These are phyloP conservation scores for Globisporangium cederbergense DNA, from an alignment of 352 stramenopile species.

Conservation along the genomic window DNA sequence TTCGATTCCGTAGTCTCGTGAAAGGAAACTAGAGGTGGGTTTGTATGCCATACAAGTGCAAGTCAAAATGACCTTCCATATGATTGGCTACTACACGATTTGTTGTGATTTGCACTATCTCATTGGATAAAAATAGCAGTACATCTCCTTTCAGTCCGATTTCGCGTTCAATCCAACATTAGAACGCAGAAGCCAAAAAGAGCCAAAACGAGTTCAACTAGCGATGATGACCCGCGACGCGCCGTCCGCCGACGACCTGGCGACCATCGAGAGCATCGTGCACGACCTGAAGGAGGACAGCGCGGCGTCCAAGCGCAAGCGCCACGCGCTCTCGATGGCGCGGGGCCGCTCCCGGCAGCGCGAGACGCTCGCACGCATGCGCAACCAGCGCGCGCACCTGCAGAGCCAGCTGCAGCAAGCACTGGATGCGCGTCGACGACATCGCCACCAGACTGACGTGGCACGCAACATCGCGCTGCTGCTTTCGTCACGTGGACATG, in stretches of 20 bases:
- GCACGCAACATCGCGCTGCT: neutral
- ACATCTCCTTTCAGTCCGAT: neutral
- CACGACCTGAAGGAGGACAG: slow-evolving; percentile 9
- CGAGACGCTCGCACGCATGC: slow-evolving; percentile 23
- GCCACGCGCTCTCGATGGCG: slow-evolving; percentile 21
- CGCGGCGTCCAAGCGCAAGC: slow-evolving; percentile 7
- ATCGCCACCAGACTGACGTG: slow-evolving; percentile 5
- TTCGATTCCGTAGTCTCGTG: too few relatives aligned
- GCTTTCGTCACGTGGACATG: neutral
- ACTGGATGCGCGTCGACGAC: slow-evolving; percentile 14
- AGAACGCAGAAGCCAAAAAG: neutral
- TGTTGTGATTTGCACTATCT: too few relatives aligned
- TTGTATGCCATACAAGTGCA: too few relatives aligned
- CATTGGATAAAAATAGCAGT: too few relatives aligned
- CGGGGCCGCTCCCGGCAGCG: slow-evolving; percentile 26
- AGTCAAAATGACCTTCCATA: too few relatives aligned
- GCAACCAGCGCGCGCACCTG: slow-evolving; percentile 25
- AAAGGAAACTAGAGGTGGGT: too few relatives aligned
- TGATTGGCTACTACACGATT: too few relatives aligned
- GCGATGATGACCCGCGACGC: neutral
- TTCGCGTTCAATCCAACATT: neutral
- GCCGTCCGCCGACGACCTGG: neutral
- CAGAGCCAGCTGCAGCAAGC: slow-evolving; percentile 21
- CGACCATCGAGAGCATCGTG: slow-evolving; percentile 5
- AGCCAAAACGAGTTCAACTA: neutral